Evolutionary conservation across 768 basidiomycete genomes (phyloP).

Genomic region (Ephemerocybe angulata): DNA sequence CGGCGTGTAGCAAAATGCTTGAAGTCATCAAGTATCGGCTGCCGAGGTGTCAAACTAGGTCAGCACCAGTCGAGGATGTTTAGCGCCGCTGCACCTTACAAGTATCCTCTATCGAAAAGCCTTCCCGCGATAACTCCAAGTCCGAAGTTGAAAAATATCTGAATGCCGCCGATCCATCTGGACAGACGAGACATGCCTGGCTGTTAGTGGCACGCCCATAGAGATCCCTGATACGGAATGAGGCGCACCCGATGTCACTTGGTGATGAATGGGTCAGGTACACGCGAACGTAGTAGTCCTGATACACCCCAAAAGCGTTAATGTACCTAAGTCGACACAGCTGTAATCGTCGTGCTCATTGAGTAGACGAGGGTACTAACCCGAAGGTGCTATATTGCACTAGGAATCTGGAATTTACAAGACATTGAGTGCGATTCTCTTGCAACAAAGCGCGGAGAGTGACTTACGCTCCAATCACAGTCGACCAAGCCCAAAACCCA

Average conservation of each 20-base stretch:
- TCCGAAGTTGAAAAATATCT: constrained; percentile 47
- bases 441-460: neutral
- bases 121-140: constrained; percentile 44
- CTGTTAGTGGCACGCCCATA: neutral
- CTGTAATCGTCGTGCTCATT: neutral
- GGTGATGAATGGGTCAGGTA: constrained; percentile 24
- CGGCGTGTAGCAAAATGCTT: constrained; percentile 6
- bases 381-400: constrained; percentile 42
- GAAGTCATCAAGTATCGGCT: constrained; percentile 8
- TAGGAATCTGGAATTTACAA: constrained; percentile 25
- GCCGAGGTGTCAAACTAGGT: constrained; percentile 13
- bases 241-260: constrained; percentile 27
- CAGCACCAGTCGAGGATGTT: constrained; percentile 20
- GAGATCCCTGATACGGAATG: no score
- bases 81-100: constrained; percentile 27
- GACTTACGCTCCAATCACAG: constrained; percentile 35
- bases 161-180: constrained; percentile 51
- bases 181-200: neutral
- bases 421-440: neutral
- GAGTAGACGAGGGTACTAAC: constrained; percentile 13
- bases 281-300: constrained; percentile 27
- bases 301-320: constrained; percentile 29
- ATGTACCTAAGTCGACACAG: constrained; percentile 22
- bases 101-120: constrained; percentile 51
- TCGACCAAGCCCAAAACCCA: constrained; percentile 20